Evolutionary conservation across 2,329 filamentous ascomycete species (phyloP).

Genomic region (Venturia carpophila): DNA sequence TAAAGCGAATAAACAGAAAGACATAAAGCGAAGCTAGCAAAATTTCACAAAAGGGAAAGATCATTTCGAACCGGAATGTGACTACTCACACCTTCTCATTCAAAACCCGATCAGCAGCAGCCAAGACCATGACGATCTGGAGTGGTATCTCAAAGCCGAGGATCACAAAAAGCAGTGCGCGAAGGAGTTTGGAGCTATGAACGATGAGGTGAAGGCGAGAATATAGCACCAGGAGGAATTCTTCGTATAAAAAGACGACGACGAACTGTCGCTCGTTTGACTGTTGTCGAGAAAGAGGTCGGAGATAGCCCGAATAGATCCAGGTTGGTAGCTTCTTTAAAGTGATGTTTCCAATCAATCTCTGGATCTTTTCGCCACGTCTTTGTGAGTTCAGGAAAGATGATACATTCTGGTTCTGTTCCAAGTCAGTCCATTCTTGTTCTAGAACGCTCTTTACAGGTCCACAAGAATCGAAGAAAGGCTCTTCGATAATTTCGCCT

Average conservation of each 20-base stretch:
- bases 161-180: not conserved
- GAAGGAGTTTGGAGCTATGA: not conserved
- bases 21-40: not conserved
- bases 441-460: too few species aligned
- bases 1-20: constrained; percentile 8
- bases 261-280: too few species aligned
- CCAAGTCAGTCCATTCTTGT: too few species aligned
- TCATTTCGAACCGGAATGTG: not conserved
- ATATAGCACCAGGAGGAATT: not conserved
- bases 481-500: too few species aligned
- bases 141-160: not conserved
- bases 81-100: not conserved
- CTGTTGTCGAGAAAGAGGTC: too few species aligned
- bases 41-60: constrained; percentile 3
- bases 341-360: too few species aligned
- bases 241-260: not conserved
- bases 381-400: too few species aligned
- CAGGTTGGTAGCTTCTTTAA: too few species aligned
- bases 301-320: too few species aligned
- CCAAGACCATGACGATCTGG: constrained; percentile 1
- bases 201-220: constrained; percentile 16
- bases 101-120: not conserved
- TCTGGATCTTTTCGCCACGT: too few species aligned
- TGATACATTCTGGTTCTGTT: too few species aligned
- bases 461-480: too few species aligned